Evolutionary conservation across 495 filamentous ascomycete species (phyloP), one percentile per base, ranked within the genome.

Genomic region (Lasiosphaeria hispida): DNA sequence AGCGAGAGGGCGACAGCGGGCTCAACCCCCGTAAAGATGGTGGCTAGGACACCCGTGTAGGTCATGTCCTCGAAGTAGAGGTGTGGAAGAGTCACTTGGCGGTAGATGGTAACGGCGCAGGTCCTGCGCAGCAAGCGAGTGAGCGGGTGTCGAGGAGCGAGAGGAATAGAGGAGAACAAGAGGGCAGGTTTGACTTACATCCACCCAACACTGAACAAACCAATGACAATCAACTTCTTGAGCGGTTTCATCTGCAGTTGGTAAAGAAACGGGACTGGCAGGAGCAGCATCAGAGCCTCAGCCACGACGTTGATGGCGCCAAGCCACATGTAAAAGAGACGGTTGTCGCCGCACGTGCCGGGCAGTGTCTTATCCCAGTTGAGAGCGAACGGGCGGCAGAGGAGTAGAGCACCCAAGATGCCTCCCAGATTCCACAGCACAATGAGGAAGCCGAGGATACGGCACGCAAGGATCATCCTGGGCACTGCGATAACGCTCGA

Each of bases 41-140:
- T 55, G 7, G 65, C 60, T 4, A 59, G 58, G 17, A 64, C 54
- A 37, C 60, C 59, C 10, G 61, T 63, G 18, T 36, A 64, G 13
- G 68, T 70, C 48, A 70, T 53, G 50, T 69, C 67, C 33, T 62
- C 39, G 42, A 69, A 67, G 57, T 69, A 53, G 48, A 69, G 60
- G 38, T 41, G 44, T 9, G 60, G 52, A 48, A 69, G 64, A 18
- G 48, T 60, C 6, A 49, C 56, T 39, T 67, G 55, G 34, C 64
- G 64, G 48, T 62, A 42, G 35, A 69, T 59, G 35, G 62, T 67
- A 14, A 69, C 58, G 39, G 66, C 60, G 49, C 64, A 67, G 18
- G 67, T 67, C 58, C 67, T 69, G 48, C 13, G 15, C n/a, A 8
- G 10, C 13, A 48, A 14, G 5, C 14, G 33, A 13, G 44, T 50